phyloP scores from a whole-genome alignment of 768 basidiomycete genomes.

The Kockovaella imperatae region DNA sequence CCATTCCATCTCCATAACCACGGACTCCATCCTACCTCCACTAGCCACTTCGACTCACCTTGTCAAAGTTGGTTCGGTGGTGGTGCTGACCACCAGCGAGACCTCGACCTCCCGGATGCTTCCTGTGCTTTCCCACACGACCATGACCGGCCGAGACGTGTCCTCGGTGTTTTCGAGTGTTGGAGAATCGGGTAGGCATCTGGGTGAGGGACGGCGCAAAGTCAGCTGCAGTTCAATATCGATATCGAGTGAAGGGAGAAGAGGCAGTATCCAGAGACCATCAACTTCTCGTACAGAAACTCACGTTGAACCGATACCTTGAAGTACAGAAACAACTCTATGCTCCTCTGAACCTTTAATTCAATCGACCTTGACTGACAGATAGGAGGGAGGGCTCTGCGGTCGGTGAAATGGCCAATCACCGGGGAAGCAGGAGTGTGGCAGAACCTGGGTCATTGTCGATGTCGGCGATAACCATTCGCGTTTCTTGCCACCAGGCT shows the following conservation, averaged over 20 bases:
- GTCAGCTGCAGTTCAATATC: neutral
- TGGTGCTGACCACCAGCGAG: constrained; percentile 97
- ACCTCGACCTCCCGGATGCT: constrained; percentile 99
- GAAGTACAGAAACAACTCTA: too few species aligned
- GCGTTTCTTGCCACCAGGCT: too few species aligned
- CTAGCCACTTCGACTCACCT: constrained; percentile 44
- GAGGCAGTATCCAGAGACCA: neutral
- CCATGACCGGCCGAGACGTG: constrained; percentile 99
- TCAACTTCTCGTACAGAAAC: too few species aligned
- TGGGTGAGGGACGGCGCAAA: neutral
- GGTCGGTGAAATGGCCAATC: too few species aligned
- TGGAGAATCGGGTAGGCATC: constrained; percentile 94
- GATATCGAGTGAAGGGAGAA: neutral
- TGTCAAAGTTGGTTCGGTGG: constrained; percentile 98
- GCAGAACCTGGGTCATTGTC: too few species aligned
- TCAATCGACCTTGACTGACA: too few species aligned
- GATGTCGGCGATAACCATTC: too few species aligned
- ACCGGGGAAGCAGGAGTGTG: too few species aligned
- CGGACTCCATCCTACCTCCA: neutral
- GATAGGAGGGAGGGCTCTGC: too few species aligned
- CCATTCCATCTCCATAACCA: neutral
- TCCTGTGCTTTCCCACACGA: constrained; percentile 99
- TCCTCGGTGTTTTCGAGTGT: constrained; percentile 98
- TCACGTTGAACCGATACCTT: too few species aligned
- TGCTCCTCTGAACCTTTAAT: too few species aligned